These are phyloP conservation scores for Nitzschia inconspicua DNA, from an alignment of 108 stramenopile genomes.

Conservation along the genomic window DNA sequence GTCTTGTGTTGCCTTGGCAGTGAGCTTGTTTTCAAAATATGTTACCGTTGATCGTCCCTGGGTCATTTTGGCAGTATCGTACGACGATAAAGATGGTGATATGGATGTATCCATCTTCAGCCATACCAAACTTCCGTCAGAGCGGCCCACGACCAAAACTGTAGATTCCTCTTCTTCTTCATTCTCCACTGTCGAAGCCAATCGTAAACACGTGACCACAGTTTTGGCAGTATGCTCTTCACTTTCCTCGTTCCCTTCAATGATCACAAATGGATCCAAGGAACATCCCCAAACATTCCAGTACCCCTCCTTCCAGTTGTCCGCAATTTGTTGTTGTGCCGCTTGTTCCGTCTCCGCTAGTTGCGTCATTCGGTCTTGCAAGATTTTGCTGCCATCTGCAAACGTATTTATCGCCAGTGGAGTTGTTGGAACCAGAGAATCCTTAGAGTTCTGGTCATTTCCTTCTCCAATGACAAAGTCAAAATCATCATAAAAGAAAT, in stretches of 20 bases:
- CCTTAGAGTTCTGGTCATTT: not conserved
- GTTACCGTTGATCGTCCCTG: not conserved
- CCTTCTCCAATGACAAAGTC: slow-evolving; percentile 3
- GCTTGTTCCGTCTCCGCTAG: slow-evolving; percentile 6
- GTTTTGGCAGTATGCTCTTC: not conserved
- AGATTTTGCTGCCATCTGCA: not conserved
- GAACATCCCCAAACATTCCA: slow-evolving; percentile 41
- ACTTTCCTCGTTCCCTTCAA: not conserved
- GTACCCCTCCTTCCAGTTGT: slow-evolving; percentile 31
- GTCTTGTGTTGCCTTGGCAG: not conserved
- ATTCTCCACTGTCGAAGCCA: not conserved
- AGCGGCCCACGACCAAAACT: slow-evolving; percentile 38
- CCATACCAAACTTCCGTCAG: slow-evolving; percentile 58
- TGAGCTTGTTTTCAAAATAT: slow-evolving; percentile 13
- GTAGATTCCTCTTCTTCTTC: not conserved
- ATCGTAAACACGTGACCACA: not conserved
- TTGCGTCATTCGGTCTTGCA: slow-evolving; percentile 5
- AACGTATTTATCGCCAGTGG: not conserved
- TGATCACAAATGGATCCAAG: slow-evolving; percentile 15
- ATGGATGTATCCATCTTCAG: slow-evolving; percentile 31
- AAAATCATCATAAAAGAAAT: slow-evolving; percentile 10
- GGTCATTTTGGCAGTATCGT: not conserved
- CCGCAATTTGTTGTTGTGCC: slow-evolving; percentile 5
- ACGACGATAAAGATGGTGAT: not conserved
- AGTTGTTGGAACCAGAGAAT: not conserved